Base-by-base conservation (phyloP, 1,139 yeast genomes). In the Nakaseomyces glabratus region DNA sequence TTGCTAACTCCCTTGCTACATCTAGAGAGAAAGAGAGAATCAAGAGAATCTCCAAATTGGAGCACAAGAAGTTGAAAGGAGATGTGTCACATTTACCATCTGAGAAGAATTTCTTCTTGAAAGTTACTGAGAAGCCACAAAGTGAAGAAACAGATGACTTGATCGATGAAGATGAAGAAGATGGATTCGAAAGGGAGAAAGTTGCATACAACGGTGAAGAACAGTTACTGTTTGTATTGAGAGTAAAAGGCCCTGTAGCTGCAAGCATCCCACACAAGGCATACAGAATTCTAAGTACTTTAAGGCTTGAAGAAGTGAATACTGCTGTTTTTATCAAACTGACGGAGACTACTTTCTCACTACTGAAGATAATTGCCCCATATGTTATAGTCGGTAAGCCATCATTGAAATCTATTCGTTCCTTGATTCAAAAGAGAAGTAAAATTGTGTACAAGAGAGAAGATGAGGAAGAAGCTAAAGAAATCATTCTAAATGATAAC, bases 321-420 rank as follows among this genome's bases (percentile, higher is more conserved):
- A 71, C 77, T 25, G 93, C 85, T 47, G 82, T 80, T 5, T 81
- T 81, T 52, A 67, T 80, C 46, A 78, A 75, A 55, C 63, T 72
- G 39, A 77, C 76, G 28, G 59, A 67, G 10, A 60, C 70, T 24
- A 68, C 77, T 25, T 66, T 63, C 50, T 78, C 81, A 26, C 64
- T 80, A 40, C 62, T 81, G 52, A 77, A 73, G 52, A 61, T 81
- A 41, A 68, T 80, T 35, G 69, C 82, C 13, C 90, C 90, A 34
- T 81, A 79, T 53, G 68, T 80, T 31, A 79, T 78, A 33, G 67
- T 76, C 45, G 93, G 93, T 26, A 65, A 65, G 42, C 93, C 93
- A 37, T 75, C 84, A 11, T 63, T 79, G 51, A 65, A 69, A 24
- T 76, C 86, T 2, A 73, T 81, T 39, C 75, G 90, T 63, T 71